A percentile compares a stretch with the other conserved stretches of the same genome.
Conservation (phyloP, 2,329 filamentous ascomycete species). For the Falciphora oryzae region DNA sequence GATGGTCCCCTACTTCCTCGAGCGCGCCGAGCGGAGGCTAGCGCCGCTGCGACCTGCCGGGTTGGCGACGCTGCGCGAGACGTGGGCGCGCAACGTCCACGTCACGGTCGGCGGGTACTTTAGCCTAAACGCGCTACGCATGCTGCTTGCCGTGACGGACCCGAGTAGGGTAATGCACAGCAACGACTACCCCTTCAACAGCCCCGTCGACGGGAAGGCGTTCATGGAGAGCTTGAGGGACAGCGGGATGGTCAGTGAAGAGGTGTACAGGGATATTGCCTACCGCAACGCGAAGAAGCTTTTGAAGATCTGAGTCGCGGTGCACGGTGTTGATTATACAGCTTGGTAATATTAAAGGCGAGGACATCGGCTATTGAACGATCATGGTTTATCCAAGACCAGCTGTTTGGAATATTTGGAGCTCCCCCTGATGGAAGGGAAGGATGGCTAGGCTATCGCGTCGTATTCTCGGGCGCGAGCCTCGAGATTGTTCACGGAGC, state of each 20-base stretch:
- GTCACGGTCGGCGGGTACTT: constrained; percentile 51
- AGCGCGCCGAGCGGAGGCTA: constrained; percentile 29
- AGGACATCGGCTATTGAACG: no score
- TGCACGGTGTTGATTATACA: no score
- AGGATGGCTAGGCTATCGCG: no score
- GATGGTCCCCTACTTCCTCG: constrained; percentile 49
- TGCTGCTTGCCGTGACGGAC: constrained; percentile 35
- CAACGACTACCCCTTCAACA: constrained; percentile 51
- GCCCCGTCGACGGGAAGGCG: constrained; percentile 39
- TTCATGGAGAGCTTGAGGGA: constrained; percentile 42
- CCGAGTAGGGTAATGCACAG: constrained; percentile 49
- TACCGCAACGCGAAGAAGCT: constrained; percentile 46
- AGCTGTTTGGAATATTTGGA: no score
- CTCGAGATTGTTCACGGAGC: no score
- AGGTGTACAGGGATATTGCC: constrained; percentile 42
- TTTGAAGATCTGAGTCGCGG: constrained; percentile 20
- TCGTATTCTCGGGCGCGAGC: no score
- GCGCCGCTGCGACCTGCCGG: constrained; percentile 18
- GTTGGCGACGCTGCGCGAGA: constrained; percentile 24
- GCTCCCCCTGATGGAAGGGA: no score
- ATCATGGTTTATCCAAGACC: no score
- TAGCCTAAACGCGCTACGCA: constrained; percentile 41
- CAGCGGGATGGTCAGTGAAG: constrained; percentile 41
- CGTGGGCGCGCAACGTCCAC: constrained; percentile 52
- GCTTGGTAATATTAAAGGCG: no score